A percentile compares a stretch with the other conserved stretches of the same genome.
phyloP scores from a whole-genome alignment of 2,329 filamentous ascomycete species.

The Colletotrichum navitas region DNA sequence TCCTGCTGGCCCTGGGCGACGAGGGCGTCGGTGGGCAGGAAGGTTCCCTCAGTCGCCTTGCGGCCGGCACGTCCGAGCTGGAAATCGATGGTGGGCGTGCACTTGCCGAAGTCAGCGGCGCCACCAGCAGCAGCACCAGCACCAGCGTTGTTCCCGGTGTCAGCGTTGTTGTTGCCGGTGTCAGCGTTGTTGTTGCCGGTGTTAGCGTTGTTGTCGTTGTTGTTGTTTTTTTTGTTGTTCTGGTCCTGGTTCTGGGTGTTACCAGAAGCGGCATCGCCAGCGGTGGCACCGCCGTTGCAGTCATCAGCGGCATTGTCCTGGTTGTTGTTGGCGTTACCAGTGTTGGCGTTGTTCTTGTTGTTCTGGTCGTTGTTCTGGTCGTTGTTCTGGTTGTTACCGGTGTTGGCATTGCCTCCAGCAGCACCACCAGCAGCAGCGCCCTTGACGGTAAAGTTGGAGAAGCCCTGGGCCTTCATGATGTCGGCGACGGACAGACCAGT shows the following conservation, averaged over 20 bases:
- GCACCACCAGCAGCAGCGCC: conserved; percentile 40
- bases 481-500: conserved; percentile 75
- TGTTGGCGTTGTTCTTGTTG: neutral
- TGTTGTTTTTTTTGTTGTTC: conserved; percentile 40
- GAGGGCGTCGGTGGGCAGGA: conserved; percentile 67
- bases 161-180: conserved; percentile 38
- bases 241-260: conserved; percentile 19
- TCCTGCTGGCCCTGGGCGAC: conserved; percentile 69
- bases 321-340: conserved; percentile 23
- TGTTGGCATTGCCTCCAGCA: conserved; percentile 17
- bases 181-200: conserved; percentile 38
- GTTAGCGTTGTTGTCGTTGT: conserved; percentile 48
- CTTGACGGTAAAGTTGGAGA: conserved; percentile 69
- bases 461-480: conserved; percentile 71
- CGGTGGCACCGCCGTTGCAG: conserved; percentile 34
- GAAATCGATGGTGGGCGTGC: conserved; percentile 67
- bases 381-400: neutral
- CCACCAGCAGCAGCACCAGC: conserved; percentile 44
- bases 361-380: neutral
- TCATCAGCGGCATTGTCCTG: neutral
- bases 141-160: conserved; percentile 45
- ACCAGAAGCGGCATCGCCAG: conserved; percentile 7
- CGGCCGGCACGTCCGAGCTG: conserved; percentile 65
- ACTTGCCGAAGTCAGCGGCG: conserved; percentile 62
- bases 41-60: conserved; percentile 65